phyloP scores from a whole-genome alignment of 139 green algal genomes.

The Parachlorella kessleri region DNA sequence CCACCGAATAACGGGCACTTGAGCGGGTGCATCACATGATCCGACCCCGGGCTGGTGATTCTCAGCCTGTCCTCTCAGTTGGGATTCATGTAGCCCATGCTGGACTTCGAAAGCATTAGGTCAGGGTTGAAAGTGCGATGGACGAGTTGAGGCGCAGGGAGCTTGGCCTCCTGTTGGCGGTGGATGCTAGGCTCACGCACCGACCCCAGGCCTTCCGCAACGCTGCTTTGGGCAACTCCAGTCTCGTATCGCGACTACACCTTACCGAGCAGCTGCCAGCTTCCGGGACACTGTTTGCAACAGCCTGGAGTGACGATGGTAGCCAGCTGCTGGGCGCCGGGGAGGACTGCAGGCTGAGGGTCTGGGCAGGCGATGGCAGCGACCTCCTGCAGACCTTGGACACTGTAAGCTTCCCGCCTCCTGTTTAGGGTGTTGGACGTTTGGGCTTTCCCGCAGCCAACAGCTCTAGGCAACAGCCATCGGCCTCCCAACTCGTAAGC shows the following conservation, averaged over 20 bases:
- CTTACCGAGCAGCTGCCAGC: neutral
- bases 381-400: conserved; percentile 14
- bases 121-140: no score
- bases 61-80: no score
- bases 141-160: no score
- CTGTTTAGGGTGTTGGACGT: neutral
- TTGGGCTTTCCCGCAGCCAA: neutral
- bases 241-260: neutral
- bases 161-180: no score
- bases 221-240: conserved; percentile 6
- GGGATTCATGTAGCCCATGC: no score
- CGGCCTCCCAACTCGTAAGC: neutral
- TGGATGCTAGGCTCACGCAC: no score
- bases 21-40: no score
- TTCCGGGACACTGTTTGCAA: neutral
- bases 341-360: conserved; percentile 27
- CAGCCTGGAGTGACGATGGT: conserved; percentile 11
- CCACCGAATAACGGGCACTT: no score
- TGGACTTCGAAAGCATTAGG: no score
- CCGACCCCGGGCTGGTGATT: no score
- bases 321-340: conserved; percentile 13
- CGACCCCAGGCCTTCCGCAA: neutral
- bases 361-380: conserved; percentile 9
- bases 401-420: neutral
- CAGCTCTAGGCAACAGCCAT: neutral